Evolutionary conservation across 2,329 filamentous ascomycete species (phyloP), one percentile per base, ranked within the genome.

Genomic region (Cladophialophora chaetospira): DNA sequence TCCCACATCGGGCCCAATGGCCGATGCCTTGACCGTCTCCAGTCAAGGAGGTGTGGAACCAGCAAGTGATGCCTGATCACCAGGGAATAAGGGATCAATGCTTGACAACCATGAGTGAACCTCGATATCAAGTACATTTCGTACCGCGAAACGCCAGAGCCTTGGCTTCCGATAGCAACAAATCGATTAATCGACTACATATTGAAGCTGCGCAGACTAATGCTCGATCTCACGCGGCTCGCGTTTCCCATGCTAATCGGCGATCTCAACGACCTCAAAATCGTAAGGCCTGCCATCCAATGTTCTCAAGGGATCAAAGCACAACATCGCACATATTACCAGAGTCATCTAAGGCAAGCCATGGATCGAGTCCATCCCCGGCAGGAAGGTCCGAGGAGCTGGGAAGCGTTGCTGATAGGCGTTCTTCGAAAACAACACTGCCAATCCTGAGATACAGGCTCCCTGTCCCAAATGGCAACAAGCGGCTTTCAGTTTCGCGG

Each of bases 171-270:
- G 31, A 17, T 35, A 31, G 45, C 45, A 21, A 48, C 21, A 25
- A 25, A 15, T 36, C 45, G 11, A 31, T 29, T 11, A 36, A 33
- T 48, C 45, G 28, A n/a, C 33, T 11, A 13, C 17, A 15, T 1
- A 33, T 36, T 8, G 45, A 48, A 13, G 45, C 45, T n/a, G 45
- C 45, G 2, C 29, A 25, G 25, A n/a, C 29, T 25, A 31, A 48
- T 21, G 45, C 45, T 48, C 45, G 45, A 36, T 36, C 45, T 17
- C 45, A 48, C n/a, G 45, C 45, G 11, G 45, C 45, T 25, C 45
- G 45, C 21, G 28, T 48, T n/a, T 48, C 45, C 17, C 45, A 48
- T 21, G 17, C 45, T 19, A 11, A 6, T 23, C 13, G 13, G n/a
- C 13, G 29, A 28, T 21, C 17, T 11, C 26, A n/a, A n/a, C 26